phyloP scores from a whole-genome alignment of 352 stramenopile species.

The Phytophthora vignae region DNA sequence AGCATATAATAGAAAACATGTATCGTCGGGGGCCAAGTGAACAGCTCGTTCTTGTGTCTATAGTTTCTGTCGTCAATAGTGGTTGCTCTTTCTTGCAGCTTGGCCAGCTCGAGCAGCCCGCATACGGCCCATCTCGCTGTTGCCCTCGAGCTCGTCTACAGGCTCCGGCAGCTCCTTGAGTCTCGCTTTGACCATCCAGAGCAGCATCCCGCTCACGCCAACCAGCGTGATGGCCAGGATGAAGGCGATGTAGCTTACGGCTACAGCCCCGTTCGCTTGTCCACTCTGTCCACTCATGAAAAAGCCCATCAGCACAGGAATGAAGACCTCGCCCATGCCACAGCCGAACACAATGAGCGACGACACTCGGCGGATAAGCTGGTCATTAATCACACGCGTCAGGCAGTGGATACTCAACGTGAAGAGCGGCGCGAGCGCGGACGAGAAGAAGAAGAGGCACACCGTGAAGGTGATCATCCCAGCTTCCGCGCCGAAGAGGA shows the following conservation, averaged over 20 bases:
- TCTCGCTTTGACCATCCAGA: constrained; percentile 76
- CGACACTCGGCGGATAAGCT: constrained; percentile 78
- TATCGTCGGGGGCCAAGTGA: constrained; percentile 4
- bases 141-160: constrained; percentile 43
- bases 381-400: constrained; percentile 84
- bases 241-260: constrained; percentile 84
- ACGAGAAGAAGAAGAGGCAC: constrained; percentile 69
- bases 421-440: constrained; percentile 78
- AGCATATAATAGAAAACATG: not conserved
- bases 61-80: constrained; percentile 36
- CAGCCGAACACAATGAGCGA: constrained; percentile 88
- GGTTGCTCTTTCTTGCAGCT: constrained; percentile 29
- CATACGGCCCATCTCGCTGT: constrained; percentile 43
- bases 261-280: constrained; percentile 72
- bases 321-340: constrained; percentile 85
- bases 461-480: constrained; percentile 61
- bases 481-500: constrained; percentile 69
- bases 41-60: constrained; percentile 15
- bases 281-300: constrained; percentile 88
- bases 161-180: constrained; percentile 58
- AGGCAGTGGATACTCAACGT: constrained; percentile 86
- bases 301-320: constrained; percentile 88
- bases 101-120: constrained; percentile 32
- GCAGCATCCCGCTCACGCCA: constrained; percentile 67
- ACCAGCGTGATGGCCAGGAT: constrained; percentile 79